Conservation (phyloP, 495 filamentous ascomycete species). For the Stereocaulon alpinum region DNA sequence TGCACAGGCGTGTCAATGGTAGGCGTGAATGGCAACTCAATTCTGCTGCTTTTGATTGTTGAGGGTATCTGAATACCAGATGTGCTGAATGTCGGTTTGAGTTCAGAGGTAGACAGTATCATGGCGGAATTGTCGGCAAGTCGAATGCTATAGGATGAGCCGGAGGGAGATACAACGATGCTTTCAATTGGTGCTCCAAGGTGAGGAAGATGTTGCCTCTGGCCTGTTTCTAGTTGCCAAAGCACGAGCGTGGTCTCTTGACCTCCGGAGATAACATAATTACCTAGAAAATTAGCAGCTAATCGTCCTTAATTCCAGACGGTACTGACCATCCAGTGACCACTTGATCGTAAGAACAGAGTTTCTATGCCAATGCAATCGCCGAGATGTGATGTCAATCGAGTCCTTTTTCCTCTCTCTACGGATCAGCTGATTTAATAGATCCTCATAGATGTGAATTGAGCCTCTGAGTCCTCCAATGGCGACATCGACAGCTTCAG, state of each 20-base stretch:
- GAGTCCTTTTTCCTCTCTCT: conserved; percentile 28
- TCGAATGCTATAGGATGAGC: conserved; percentile 69
- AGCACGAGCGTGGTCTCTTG: conserved; percentile 80
- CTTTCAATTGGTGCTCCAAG: conserved; percentile 72
- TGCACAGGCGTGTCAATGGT: conserved; percentile 11
- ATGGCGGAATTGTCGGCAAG: conserved; percentile 86
- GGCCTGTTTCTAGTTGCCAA: conserved; percentile 89
- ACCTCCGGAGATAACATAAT: conserved; percentile 90
- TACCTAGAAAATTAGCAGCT: conserved; percentile 45
- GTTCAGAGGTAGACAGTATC: conserved; percentile 78
- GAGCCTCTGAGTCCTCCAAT: conserved; percentile 64
- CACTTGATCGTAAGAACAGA: conserved; percentile 72
- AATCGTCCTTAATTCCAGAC: background rate
- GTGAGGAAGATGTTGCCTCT: conserved; percentile 74
- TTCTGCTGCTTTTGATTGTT: conserved; percentile 14
- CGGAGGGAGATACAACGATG: conserved; percentile 67
- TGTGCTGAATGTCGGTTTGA: conserved; percentile 68
- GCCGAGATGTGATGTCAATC: conserved; percentile 35
- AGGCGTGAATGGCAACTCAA: conserved; percentile 12
- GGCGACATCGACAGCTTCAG: conserved; percentile 51
- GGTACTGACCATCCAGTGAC: conserved; percentile 72
- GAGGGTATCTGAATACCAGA: conserved; percentile 62
- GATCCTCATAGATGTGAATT: conserved; percentile 67
- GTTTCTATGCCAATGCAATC: conserved; percentile 84
- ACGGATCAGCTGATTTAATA: conserved; percentile 45